phyloP scores from a whole-genome alignment of 129 eudicot genomes.

The Flaveria brownii region DNA sequence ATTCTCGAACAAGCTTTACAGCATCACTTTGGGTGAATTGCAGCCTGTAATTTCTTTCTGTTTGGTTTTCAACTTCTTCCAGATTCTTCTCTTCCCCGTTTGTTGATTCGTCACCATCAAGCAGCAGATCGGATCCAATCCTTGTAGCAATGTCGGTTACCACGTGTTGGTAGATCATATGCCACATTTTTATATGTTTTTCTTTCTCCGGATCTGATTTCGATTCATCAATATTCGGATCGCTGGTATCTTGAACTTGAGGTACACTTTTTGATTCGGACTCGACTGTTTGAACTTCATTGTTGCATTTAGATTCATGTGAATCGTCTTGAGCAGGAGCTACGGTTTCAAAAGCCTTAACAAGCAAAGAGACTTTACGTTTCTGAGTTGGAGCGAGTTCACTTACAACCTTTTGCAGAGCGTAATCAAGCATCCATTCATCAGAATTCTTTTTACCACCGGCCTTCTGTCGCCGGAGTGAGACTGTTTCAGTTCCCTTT shows the following conservation, averaged over 20 bases:
- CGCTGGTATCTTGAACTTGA: conserved; percentile 16
- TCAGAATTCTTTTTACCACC: conserved; percentile 64
- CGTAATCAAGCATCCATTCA: conserved; percentile 97
- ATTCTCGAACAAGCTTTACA: conserved; percentile 71
- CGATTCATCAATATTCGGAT: conserved; percentile 22
- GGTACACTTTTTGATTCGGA: conserved; percentile 22
- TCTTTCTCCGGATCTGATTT: conserved; percentile 24
- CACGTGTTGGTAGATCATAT: conserved; percentile 78
- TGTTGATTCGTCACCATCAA: conserved; percentile 58
- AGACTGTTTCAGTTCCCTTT: conserved; percentile 59
- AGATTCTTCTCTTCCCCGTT: conserved; percentile 32
- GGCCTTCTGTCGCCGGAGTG: conserved; percentile 51
- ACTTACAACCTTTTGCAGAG: conserved; percentile 81
- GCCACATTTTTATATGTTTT: conserved; percentile 78
- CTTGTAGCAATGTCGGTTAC: conserved; percentile 63
- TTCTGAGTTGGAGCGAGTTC: conserved; percentile 88
- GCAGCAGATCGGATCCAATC: conserved; percentile 59
- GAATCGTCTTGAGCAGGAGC: conserved; percentile 45
- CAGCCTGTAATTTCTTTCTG: conserved; percentile 31
- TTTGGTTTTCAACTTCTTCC: conserved; percentile 36
- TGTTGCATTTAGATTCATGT: conserved; percentile 26
- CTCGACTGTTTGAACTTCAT: conserved; percentile 20
- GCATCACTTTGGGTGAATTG: conserved; percentile 64
- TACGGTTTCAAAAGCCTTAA: conserved; percentile 82
- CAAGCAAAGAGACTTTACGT: conserved; percentile 72